phyloP scores from a whole-genome alignment of 2,329 filamentous ascomycete species.

The Cadophora malorum region DNA sequence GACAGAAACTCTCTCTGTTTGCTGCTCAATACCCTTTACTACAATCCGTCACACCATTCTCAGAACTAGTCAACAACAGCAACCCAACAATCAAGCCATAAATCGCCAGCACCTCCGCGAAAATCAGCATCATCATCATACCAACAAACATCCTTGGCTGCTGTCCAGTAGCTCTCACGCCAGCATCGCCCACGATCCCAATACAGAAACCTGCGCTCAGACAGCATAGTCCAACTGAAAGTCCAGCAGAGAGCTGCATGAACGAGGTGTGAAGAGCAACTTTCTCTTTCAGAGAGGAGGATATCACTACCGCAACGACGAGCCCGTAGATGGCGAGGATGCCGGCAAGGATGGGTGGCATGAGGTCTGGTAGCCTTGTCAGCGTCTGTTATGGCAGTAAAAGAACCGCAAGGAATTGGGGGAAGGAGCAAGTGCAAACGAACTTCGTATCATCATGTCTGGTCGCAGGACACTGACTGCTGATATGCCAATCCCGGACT shows the following conservation, averaged over 20 bases:
- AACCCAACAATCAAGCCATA: conserved; percentile 98
- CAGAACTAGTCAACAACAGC: conserved; percentile 94
- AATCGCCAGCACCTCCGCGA: conserved; percentile 75
- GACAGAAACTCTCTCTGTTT: background rate
- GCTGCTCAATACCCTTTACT: conserved; percentile 1
- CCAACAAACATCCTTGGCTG: conserved; percentile 72
- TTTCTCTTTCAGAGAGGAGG: conserved; percentile 73
- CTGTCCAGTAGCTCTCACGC: conserved; percentile 80
- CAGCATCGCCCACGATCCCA: conserved; percentile 84
- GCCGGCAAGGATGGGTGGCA: conserved; percentile 99
- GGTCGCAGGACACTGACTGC: conserved; percentile 96
- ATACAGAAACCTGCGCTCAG: conserved; percentile 78
- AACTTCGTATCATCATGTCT: conserved; percentile 98
- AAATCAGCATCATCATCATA: conserved; percentile 83
- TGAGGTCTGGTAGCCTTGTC: conserved; percentile 72
- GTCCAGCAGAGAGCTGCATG: conserved; percentile 81
- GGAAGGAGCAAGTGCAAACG: conserved; percentile 44
- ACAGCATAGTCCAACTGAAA: conserved; percentile 79
- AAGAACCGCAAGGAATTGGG: too few relatives aligned
- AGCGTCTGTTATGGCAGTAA: background rate
- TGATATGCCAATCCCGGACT: conserved; percentile 96
- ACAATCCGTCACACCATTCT: conserved; percentile 55
- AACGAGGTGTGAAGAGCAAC: conserved; percentile 78
- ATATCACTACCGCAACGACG: conserved; percentile 84
- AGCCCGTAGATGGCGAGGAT: conserved; percentile 98